A percentile compares a stretch with the other conserved stretches of the same genome.
Conservation (phyloP, 345 rosid genomes). For the Ceriops tagal region DNA sequence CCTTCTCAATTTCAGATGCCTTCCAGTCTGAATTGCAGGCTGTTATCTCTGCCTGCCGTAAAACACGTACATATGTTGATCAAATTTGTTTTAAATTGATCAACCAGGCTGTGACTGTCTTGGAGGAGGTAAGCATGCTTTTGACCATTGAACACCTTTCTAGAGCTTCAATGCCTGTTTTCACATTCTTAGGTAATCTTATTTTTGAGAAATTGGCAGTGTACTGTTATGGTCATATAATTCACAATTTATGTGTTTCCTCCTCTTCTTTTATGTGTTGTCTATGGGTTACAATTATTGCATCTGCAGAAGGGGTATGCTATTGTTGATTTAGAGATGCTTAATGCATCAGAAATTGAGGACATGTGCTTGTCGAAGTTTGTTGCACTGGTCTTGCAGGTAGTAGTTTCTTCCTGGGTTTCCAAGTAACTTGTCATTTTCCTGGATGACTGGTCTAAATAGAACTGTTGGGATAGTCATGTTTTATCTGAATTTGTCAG, state of each 20-base stretch:
- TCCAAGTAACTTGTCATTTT: constrained; percentile 14
- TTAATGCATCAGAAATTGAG: constrained; percentile 47
- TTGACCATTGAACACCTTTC: constrained; percentile 2
- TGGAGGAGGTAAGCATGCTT: constrained; percentile 61
- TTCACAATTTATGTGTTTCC: constrained; percentile 2
- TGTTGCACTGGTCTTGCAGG: constrained; percentile 66
- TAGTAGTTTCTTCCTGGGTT: constrained; percentile 19
- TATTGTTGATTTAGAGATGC: constrained; percentile 57
- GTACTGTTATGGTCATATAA: not conserved
- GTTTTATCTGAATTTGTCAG: constrained; percentile 37
- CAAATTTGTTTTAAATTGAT: constrained; percentile 49
- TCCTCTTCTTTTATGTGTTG: constrained; percentile 9
- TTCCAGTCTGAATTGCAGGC: constrained; percentile 66
- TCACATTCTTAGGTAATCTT: not conserved
- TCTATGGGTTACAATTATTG: constrained; percentile 10
- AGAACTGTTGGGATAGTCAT: constrained; percentile 7
- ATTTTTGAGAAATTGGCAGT: not conserved
- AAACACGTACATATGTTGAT: constrained; percentile 63
- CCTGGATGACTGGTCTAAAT: not conserved
- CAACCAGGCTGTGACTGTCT: constrained; percentile 45
- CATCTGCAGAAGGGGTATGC: constrained; percentile 70
- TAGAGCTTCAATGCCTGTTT: not conserved
- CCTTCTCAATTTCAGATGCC: constrained; percentile 35
- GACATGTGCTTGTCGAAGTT: constrained; percentile 70
- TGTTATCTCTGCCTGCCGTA: constrained; percentile 64